A percentile compares a stretch with the other conserved stretches of the same genome.
Evolutionary conservation across 345 rosid genomes (phyloP).

Genomic region (Aurinia saxatilis): DNA sequence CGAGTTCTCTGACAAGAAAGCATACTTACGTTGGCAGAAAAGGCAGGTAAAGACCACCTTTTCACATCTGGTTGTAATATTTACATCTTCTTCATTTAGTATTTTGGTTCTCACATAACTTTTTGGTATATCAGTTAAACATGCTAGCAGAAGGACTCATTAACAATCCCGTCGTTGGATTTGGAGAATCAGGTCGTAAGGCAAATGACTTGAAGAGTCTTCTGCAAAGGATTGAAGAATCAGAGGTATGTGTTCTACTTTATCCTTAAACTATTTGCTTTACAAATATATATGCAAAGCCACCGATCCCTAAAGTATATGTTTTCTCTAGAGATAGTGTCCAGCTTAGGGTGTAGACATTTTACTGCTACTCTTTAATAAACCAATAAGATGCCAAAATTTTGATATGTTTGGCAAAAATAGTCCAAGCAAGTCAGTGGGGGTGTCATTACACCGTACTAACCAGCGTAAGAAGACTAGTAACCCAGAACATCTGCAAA

Average conservation of each 20-base stretch:
- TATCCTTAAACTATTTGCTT: not conserved
- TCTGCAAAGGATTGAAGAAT: slow-evolving; percentile 88
- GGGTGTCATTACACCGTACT: not conserved
- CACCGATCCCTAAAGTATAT: not conserved
- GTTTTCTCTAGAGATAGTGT: not conserved
- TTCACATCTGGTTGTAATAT: slow-evolving; percentile 3
- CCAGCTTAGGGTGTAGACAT: not conserved
- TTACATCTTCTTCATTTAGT: slow-evolving; percentile 11
- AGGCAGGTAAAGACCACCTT: slow-evolving; percentile 72
- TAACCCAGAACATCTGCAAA: not conserved
- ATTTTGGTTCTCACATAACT: slow-evolving; percentile 6
- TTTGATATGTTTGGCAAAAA: not conserved
- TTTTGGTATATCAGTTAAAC: slow-evolving; percentile 55
- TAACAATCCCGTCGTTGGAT: slow-evolving; percentile 86
- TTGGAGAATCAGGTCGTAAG: slow-evolving; percentile 85
- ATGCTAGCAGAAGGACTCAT: slow-evolving; percentile 94
- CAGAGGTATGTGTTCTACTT: slow-evolving; percentile 54
- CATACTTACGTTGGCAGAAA: slow-evolving; percentile 95
- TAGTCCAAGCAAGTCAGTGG: not conserved
- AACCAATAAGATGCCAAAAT: not conserved
- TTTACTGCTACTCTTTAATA: not conserved
- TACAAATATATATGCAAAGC: not conserved
- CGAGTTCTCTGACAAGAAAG: slow-evolving; percentile 94
- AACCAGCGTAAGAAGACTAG: not conserved
- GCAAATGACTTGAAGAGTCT: slow-evolving; percentile 70